Base-by-base conservation (phyloP, 1,284 basidiomycete genomes). In the Xerocomus amazonicus region DNA sequence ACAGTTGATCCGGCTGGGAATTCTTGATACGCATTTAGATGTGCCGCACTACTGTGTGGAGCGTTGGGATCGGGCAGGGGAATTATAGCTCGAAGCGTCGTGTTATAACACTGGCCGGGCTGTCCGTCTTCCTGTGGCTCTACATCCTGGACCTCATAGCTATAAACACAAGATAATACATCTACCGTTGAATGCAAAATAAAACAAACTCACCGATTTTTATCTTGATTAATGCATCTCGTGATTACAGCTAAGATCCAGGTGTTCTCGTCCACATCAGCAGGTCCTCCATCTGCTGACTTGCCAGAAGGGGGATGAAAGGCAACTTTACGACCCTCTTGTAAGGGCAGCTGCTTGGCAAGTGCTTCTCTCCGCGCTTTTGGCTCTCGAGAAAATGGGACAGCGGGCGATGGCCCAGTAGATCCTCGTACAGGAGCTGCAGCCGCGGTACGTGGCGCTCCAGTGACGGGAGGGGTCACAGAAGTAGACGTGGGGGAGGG, bases 181-280 rank as follows among this genome's bases (percentile, higher is more conserved):
- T 48, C 41, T 16, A 28, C 13, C n/a, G 31, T 19, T 28, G 28
- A 39, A 48, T 16, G 14, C 28, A 13, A 43, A 47, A 26, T 10
- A 23, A 49, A 17, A n/a, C 12, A 16, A 16, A 47, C 52, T 29
- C 33, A 81, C 81, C 80, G 73, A 59, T 84, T 81, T 63, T 84
- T 87, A 55, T 87, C 84, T 48, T 80, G 76, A 51, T 80, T 81
- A 35, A 87, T 78, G 59, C 80, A 84, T 58, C 75, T 80, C 3
- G 78, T 85, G 19, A 91, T 78, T 3, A 87, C 76, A 4, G 87
- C 89, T 47, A 91, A 69, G 52, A 91, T 91, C 88, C 88, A 91
- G 16, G 83, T 81, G 46, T 78, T 84, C 60, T 87, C 84, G 50
- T 87, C 85, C 13, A 75, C 75, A 40, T 84, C 80, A 14, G 65